phyloP scores from a whole-genome alignment of 2,329 filamentous ascomycete species.

The Exophiala spinifera region DNA sequence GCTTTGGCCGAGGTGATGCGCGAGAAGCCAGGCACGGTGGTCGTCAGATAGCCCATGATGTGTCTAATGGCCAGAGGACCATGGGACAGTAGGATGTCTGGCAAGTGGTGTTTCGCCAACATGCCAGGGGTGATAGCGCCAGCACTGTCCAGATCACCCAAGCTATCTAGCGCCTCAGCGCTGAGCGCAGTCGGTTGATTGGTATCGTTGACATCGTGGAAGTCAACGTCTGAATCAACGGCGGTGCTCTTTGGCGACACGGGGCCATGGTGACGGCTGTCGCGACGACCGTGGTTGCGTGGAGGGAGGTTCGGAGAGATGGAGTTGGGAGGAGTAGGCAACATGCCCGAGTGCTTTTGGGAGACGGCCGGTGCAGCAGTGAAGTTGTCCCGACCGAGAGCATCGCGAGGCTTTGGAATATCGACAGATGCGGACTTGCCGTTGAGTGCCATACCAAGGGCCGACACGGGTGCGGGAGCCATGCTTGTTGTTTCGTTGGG shows the following conservation, averaged over 20 bases:
- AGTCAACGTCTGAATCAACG: constrained; percentile 83
- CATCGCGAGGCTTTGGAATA: constrained; percentile 45
- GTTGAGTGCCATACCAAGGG: constrained; percentile 50
- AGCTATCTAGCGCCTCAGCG: constrained; percentile 48
- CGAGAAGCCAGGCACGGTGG: constrained; percentile 86
- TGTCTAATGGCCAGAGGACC: constrained; percentile 91
- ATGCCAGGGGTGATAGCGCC: constrained; percentile 81
- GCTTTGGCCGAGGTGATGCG: constrained; percentile 83
- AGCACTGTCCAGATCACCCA: constrained; percentile 63
- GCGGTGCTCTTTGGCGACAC: constrained; percentile 44
- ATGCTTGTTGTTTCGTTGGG: constrained; percentile 35
- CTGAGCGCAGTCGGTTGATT: constrained; percentile 38
- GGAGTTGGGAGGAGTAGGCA: constrained; percentile 92
- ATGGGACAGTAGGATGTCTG: constrained; percentile 82
- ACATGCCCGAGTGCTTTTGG: constrained; percentile 37
- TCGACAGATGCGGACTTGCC: constrained; percentile 50
- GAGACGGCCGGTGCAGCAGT: constrained; percentile 33
- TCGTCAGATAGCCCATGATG: constrained; percentile 91
- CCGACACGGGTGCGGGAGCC: constrained; percentile 44
- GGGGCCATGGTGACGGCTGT: constrained; percentile 48
- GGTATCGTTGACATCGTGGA: constrained; percentile 65
- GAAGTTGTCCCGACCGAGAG: constrained; percentile 36
- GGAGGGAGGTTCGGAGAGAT: constrained; percentile 85
- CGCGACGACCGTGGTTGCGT: constrained; percentile 63
- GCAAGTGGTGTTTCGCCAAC: constrained; percentile 85